Evolutionary conservation across 2,329 filamentous ascomycete genomes (phyloP).

Genomic region (Fusarium brachygibbosum): DNA sequence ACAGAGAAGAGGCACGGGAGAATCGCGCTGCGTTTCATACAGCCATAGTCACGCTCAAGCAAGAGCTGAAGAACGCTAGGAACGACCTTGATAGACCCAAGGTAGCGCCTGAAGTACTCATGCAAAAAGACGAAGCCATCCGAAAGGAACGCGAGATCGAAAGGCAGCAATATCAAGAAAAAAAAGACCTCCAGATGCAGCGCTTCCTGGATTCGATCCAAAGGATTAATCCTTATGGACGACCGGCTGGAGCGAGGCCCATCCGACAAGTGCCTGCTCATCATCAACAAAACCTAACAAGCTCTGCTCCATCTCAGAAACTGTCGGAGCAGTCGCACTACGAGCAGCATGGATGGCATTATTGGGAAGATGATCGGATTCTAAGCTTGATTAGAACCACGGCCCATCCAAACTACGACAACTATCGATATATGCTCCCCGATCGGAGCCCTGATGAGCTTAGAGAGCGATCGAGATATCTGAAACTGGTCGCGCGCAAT

Average conservation of each 20-base stretch:
- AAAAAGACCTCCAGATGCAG: constrained; percentile 30
- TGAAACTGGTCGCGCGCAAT: constrained; percentile 39
- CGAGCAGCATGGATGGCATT: constrained; percentile 45
- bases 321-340: constrained; percentile 33
- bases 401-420: constrained; percentile 22
- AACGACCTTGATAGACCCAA: constrained; percentile 11
- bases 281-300: constrained; percentile 10
- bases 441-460: constrained; percentile 39
- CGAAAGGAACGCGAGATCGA: constrained; percentile 15
- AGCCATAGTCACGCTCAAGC: background rate
- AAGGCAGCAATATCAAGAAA: constrained; percentile 4
- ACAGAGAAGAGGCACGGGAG: background rate
- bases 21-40: constrained; percentile 17
- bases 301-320: background rate
- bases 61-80: constrained; percentile 25
- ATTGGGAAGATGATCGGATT: constrained; percentile 48
- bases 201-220: constrained; percentile 41
- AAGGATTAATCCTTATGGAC: constrained; percentile 7
- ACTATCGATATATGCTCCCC: constrained; percentile 34
- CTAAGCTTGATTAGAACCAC: constrained; percentile 44
- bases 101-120: constrained; percentile 9
- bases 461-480: constrained; percentile 31
- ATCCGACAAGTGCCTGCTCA: constrained; percentile 4
- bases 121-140: constrained; percentile 22
- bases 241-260: background rate